Percentiles rank a stretch among this genome's conserved stretches.
Conservation (phyloP, 2,329 filamentous ascomycete genomes). For the Verticillium klebahnii region DNA sequence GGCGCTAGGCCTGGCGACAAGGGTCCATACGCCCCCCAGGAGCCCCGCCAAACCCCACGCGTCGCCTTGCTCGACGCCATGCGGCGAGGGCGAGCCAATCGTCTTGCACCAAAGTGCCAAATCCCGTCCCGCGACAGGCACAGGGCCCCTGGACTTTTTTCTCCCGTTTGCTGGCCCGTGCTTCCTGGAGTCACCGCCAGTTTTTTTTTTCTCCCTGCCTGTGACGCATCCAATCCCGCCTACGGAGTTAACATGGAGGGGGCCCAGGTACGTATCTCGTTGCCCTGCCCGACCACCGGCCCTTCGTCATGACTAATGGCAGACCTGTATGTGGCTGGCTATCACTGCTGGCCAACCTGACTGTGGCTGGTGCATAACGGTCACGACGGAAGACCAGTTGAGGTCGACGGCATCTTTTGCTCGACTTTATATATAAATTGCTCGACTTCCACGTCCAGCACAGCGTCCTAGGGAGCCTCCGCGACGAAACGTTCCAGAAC, state of each 20-base stretch:
- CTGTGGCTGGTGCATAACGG: not conserved
- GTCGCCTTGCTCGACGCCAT: not conserved
- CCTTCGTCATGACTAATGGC: too few species aligned
- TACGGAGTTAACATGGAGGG: not conserved
- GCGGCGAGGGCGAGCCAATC: not conserved
- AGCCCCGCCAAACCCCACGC: not conserved
- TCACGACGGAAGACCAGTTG: not conserved
- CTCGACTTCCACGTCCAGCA: too few species aligned
- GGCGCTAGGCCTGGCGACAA: not conserved
- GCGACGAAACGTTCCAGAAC: too few species aligned
- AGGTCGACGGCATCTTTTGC: too few species aligned
- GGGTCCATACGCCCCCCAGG: not conserved
- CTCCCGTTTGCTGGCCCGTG: not conserved
- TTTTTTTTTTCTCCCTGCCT: not conserved
- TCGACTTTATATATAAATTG: too few species aligned
- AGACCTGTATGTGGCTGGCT: not conserved
- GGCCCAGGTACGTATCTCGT: not conserved
- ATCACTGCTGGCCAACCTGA: not conserved
- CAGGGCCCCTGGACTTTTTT: not conserved
- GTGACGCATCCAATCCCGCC: not conserved
- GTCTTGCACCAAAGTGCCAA: not conserved
- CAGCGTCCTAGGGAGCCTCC: too few species aligned
- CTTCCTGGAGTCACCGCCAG: not conserved
- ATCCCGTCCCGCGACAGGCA: not conserved
- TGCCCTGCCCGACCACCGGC: not conserved